phyloP scores from a whole-genome alignment of 495 filamentous ascomycete species.

The Aspergillus homomorphus region DNA sequence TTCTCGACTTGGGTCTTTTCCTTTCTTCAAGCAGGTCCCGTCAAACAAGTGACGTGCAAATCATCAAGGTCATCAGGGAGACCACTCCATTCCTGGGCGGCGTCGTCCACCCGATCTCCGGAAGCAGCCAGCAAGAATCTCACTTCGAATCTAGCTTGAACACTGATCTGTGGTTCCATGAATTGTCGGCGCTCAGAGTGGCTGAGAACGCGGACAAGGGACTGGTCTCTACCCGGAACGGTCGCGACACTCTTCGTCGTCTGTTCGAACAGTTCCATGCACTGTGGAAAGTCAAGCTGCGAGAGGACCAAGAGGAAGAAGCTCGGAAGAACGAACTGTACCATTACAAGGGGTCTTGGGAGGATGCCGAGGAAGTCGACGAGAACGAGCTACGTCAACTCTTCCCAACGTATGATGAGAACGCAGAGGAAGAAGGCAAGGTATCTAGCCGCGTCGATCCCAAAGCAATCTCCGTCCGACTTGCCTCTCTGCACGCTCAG shows the following conservation, averaged over 20 bases:
- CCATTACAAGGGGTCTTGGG: constrained; percentile 69
- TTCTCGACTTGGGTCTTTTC: constrained; percentile 72
- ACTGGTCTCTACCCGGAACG: constrained; percentile 25
- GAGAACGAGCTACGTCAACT: constrained; percentile 72
- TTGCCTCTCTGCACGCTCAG: constrained; percentile 53
- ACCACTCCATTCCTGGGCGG: constrained; percentile 65
- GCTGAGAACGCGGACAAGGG: constrained; percentile 36
- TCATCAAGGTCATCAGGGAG: constrained; percentile 41
- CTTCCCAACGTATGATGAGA: constrained; percentile 73
- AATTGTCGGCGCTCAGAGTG: constrained; percentile 38
- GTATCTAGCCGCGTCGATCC: constrained; percentile 33
- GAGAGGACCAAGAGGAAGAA: constrained; percentile 67
- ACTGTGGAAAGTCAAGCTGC: constrained; percentile 72
- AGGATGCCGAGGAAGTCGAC: constrained; percentile 71
- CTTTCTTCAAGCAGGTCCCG: constrained; percentile 43
- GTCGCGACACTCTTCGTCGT: constrained; percentile 34
- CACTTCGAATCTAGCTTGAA: constrained; percentile 36
- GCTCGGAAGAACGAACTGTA: constrained; percentile 72
- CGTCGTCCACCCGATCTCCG: constrained; percentile 25
- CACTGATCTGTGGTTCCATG: constrained; percentile 44
- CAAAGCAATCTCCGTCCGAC: constrained; percentile 43
- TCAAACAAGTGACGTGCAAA: constrained; percentile 21
- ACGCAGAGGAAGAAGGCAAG: constrained; percentile 30
- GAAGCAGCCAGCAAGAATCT: constrained; percentile 16
- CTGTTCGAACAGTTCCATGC: constrained; percentile 69